Conservation (phyloP, 352 stramenopile genomes). For the Achlya hypogyna region DNA sequence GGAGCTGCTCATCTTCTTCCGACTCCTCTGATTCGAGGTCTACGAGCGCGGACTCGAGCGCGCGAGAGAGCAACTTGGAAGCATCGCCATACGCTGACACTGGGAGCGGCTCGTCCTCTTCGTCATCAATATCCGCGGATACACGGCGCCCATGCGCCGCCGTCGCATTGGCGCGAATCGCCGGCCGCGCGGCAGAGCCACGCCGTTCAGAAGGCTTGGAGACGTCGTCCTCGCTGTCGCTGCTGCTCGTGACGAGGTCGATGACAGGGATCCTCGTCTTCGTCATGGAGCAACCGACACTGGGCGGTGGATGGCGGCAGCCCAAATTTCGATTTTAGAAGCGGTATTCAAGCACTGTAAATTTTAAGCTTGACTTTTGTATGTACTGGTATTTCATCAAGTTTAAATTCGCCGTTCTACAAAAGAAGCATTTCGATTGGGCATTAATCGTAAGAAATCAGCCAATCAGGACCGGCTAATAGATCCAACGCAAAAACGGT, state of each 20-base stretch:
- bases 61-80: neutral
- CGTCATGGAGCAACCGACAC: neutral
- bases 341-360: neutral
- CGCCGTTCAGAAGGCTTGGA: neutral
- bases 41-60: constrained; percentile 1
- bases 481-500: too few species aligned
- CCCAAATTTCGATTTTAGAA: neutral
- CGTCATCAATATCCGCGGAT: too few species aligned
- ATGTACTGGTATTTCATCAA: too few species aligned
- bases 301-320: neutral
- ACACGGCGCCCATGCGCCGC: too few species aligned
- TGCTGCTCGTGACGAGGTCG: constrained; percentile 13
- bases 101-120: neutral
- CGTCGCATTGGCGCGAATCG: too few species aligned
- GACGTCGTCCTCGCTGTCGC: constrained; percentile 3
- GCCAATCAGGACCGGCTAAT: too few species aligned
- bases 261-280: neutral
- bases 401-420: too few species aligned
- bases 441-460: too few species aligned
- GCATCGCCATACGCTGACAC: neutral
- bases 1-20: constrained; percentile 12
- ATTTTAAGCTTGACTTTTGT: neutral
- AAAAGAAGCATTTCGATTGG: too few species aligned
- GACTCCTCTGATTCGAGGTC: constrained; percentile 9
- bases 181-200: too few species aligned